phyloP scores from a whole-genome alignment of 352 stramenopile species.

The Phytophthora colocasiae region DNA sequence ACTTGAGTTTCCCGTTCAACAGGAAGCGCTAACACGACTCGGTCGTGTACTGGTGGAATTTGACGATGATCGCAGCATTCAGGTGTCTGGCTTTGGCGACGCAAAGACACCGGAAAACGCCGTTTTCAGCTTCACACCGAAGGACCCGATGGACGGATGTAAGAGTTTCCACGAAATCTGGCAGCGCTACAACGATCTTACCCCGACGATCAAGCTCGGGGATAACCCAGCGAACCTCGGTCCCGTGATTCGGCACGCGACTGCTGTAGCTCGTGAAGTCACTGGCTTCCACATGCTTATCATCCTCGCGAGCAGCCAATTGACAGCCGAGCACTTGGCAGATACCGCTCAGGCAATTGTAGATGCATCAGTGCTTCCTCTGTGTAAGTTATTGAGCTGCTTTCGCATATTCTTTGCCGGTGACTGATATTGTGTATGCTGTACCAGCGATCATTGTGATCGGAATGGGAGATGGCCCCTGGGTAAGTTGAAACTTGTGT shows the following conservation, averaged over 20 bases:
- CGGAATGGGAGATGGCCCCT: slow-evolving; percentile 58
- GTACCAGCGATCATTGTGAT: slow-evolving; percentile 53
- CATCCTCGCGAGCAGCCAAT: slow-evolving; percentile 63
- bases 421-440: slow-evolving; percentile 10
- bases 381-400: slow-evolving; percentile 48
- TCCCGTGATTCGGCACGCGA: slow-evolving; percentile 69
- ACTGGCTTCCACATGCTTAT: slow-evolving; percentile 82
- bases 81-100: slow-evolving; percentile 76
- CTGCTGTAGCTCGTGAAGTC: slow-evolving; percentile 47
- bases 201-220: slow-evolving; percentile 60
- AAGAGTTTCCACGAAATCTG: slow-evolving; percentile 69
- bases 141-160: slow-evolving; percentile 43
- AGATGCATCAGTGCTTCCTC: slow-evolving; percentile 67
- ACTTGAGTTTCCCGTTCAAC: not conserved
- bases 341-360: slow-evolving; percentile 69
- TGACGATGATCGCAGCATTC: slow-evolving; percentile 85
- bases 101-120: slow-evolving; percentile 45
- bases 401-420: too few species aligned
- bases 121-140: slow-evolving; percentile 59
- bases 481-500: slow-evolving; percentile 31
- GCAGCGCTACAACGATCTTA: slow-evolving; percentile 64
- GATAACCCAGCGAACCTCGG: slow-evolving; percentile 75
- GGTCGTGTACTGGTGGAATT: slow-evolving; percentile 74
- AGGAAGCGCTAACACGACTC: slow-evolving; percentile 42
- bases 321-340: slow-evolving; percentile 62